Conservation (phyloP, 345 rosid genomes). For the Salix purpurea region DNA sequence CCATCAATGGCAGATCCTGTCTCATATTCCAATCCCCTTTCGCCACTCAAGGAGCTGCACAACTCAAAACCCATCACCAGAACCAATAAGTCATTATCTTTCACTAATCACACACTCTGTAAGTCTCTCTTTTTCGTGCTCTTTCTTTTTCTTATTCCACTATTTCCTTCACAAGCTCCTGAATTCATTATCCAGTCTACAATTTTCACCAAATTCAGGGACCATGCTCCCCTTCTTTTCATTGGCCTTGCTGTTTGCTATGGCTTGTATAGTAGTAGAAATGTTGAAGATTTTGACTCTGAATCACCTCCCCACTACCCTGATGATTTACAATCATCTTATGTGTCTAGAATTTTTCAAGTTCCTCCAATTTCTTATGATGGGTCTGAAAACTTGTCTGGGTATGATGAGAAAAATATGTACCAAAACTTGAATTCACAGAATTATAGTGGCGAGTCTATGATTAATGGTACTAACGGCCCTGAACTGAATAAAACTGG, state of each 20-base stretch:
- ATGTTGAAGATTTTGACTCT: constrained; percentile 24
- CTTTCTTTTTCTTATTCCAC: constrained; percentile 60
- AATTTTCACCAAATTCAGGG: constrained; percentile 63
- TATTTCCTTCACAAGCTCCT: constrained; percentile 81
- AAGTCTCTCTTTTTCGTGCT: constrained; percentile 47
- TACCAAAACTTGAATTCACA: constrained; percentile 13
- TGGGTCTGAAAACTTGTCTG: constrained; percentile 40
- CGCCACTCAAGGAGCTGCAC: constrained; percentile 14
- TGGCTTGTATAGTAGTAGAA: constrained; percentile 75
- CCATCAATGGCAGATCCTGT: constrained; percentile 49
- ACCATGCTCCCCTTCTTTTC: constrained; percentile 57
- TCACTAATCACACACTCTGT: constrained; percentile 34
- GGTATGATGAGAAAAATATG: constrained; percentile 32
- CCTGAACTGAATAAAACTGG: constrained; percentile 22
- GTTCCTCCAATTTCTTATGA: constrained; percentile 60
- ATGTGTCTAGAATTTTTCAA: constrained; percentile 43
- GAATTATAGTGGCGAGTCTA: constrained; percentile 11
- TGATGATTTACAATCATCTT: constrained; percentile 42
- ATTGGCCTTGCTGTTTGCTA: constrained; percentile 81
- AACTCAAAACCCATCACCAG: background rate
- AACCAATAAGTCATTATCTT: constrained; percentile 11
- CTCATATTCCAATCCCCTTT: constrained; percentile 24
- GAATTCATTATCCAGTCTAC: constrained; percentile 46
- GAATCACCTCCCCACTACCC: constrained; percentile 17
- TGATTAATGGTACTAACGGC: background rate